phyloP scores from a whole-genome alignment of 768 basidiomycete genomes.

The Nidularia pulvinata region DNA sequence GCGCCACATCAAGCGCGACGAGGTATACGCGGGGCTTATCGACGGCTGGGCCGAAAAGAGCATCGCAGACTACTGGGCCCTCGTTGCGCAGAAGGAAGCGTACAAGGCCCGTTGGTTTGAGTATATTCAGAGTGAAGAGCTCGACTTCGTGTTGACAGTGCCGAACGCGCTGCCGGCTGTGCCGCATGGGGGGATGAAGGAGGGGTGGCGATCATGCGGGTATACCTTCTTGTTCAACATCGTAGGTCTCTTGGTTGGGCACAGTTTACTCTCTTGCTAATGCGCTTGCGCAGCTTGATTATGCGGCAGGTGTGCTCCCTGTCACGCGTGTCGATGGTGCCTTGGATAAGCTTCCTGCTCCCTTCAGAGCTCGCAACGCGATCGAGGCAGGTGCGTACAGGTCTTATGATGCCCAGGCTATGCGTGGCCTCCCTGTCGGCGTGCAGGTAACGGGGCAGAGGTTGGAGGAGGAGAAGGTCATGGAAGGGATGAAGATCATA shows the following conservation, averaged over 20 bases:
- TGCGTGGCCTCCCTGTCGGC: slow-evolving; percentile 61
- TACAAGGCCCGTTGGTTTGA: slow-evolving; percentile 41
- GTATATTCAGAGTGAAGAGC: slow-evolving; percentile 31
- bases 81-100: slow-evolving; percentile 45
- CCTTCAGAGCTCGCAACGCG: slow-evolving; percentile 35
- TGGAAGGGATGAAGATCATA: slow-evolving; percentile 59
- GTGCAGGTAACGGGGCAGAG: slow-evolving; percentile 60
- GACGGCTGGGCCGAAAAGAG: slow-evolving; percentile 43
- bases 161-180: slow-evolving; percentile 58
- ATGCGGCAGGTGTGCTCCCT: slow-evolving; percentile 56
- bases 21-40: slow-evolving; percentile 52
- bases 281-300: slow-evolving; percentile 21
- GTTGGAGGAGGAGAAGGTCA: slow-evolving; percentile 64
- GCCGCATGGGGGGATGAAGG: slow-evolving; percentile 50
- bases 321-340: slow-evolving; percentile 49
- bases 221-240: slow-evolving; percentile 68
- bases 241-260: slow-evolving; percentile 23
- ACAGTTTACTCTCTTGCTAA: background rate
- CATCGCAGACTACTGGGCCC: slow-evolving; percentile 41
- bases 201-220: slow-evolving; percentile 49
- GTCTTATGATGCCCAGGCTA: slow-evolving; percentile 48
- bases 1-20: slow-evolving; percentile 49
- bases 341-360: slow-evolving; percentile 31
- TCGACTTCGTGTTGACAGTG: slow-evolving; percentile 62
- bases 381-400: slow-evolving; percentile 45